Base-by-base conservation (phyloP, 1,284 basidiomycete species). In the Trametes polyzona region DNA sequence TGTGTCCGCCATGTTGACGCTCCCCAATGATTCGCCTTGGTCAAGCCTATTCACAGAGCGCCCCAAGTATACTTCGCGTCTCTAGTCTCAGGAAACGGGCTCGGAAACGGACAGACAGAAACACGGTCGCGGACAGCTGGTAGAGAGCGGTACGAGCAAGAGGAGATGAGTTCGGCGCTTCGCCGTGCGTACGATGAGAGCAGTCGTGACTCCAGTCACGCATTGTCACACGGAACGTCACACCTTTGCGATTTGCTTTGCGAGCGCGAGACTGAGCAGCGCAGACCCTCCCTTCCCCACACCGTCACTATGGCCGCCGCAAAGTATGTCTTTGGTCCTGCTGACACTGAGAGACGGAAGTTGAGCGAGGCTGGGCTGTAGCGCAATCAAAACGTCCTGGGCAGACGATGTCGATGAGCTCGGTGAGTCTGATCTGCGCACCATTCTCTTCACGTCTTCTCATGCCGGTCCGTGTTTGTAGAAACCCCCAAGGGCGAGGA, bases 401-500 rank as follows among this genome's bases (percentile, higher is more conserved):
- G 90, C 90, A 30, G 90, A 92, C 71, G 90, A 92, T 55, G 85
- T 92, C 62, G 90, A 92, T 67, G 90, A 91, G 56, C 77, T 86
- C 59, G 88, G 84, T 84, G 61, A 66, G 71, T 67, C 14, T 30
- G 41, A 21, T 42, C 32, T 14, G 11, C 16, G 23, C 21, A 21
- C 24, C 47, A 36, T 16, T 33, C 32, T 42, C n/a, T 4, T 12
- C n/a, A n/a, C 39, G 27, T 17, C 32, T 17, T 30, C 33, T 32
- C 24, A 29, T 33, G n/a, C 44, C 32, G 12, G 8, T 6, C 26
- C 4, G n/a, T 26, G 26, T 0, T n/a, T 53, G 14, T 57, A 78
- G 78, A 78, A 55, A 72, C 74, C 44, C 58, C 63, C 23, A 77
- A 77, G 65, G 73, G 74, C 58, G 78, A 80, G 64, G 90, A 95